Evolutionary conservation across 225 moss, liverwort and hornwort genomes (phyloP), one percentile per base, ranked within the genome.

Genomic region (Polytrichum commune): DNA sequence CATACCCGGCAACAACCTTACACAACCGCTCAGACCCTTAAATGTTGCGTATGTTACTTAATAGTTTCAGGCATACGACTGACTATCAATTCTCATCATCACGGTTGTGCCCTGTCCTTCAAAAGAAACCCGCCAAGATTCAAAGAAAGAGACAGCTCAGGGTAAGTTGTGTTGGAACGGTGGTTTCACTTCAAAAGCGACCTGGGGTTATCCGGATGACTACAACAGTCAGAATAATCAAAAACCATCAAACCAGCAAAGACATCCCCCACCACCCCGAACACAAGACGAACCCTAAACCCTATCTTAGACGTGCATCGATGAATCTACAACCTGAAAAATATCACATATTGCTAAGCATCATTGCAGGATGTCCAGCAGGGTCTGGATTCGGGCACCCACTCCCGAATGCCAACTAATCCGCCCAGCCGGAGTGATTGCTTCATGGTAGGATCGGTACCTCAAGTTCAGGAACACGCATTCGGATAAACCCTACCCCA

Each of bases 131-230:
- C 1, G 32, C 8, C 32, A 8, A 32, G 6, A 7, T 32, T 7
- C 8, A 75, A 80, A 80, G 80, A 32, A 32, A 32, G 57, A 60
- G 20, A 80, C 86, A 80, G 80, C 86, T 86, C 86, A 82, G 82
- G 64, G 28, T 20, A 0, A n/a, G 24, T 46, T 83, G 80, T 86
- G 86, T 86, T 86, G 86, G 86, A 80, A 83, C 86, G 83, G 82
- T 27, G 72, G 70, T 61, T 86, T 86, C 79, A 80, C 86, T 86
- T 83, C 80, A 86, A 79, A 87, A 84, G 87, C 81, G 84, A 87
- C 81, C 87, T 87, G 87, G 87, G 87, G 29, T 87, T 81, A 84
- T 87, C 74, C 87, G 81, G 79, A 86, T 84, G 84, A 84, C 84
- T 84, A 87, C 74, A 0, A 81, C 87, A 84, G 74, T 74, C 58